Evolutionary conservation across 2,329 filamentous ascomycete species (phyloP).

Genomic region (Verticillium isaacii): DNA sequence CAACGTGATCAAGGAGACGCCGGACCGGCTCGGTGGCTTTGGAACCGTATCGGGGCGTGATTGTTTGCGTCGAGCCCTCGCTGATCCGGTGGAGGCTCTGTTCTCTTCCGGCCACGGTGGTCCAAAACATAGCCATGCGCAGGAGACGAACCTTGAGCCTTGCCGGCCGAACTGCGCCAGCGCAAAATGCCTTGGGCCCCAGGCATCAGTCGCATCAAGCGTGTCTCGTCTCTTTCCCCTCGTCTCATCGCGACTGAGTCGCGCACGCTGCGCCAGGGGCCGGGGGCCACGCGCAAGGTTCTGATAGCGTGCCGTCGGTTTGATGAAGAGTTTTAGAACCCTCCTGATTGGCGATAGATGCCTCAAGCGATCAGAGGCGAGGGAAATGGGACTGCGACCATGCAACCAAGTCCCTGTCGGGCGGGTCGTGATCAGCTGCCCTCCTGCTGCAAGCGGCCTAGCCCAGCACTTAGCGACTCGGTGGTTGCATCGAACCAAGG

Average conservation of each 20-base stretch:
- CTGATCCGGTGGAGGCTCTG: background rate
- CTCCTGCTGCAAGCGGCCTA: background rate
- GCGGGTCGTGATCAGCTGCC: conserved; percentile 1
- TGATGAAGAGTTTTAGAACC: background rate
- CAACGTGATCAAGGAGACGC: background rate
- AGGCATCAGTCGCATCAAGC: background rate
- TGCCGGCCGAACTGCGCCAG: too few relatives aligned
- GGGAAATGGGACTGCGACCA: background rate
- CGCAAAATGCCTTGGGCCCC: background rate
- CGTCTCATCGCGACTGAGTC: background rate
- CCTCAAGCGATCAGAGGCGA: background rate
- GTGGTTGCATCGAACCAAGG: background rate
- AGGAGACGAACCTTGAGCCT: background rate
- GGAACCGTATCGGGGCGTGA: background rate
- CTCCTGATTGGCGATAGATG: background rate
- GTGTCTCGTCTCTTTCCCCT: background rate
- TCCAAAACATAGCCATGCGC: background rate
- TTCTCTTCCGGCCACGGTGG: background rate
- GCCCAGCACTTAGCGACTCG: background rate
- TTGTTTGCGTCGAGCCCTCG: background rate
- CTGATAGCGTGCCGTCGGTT: background rate
- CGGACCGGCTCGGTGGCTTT: background rate
- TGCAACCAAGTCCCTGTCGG: background rate
- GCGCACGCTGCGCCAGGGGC: background rate
- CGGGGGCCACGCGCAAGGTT: background rate